These are phyloP conservation scores for Pseudogymnoascus sp. DNA, from an alignment of 2,329 filamentous ascomycete genomes.

Conservation along the genomic window DNA sequence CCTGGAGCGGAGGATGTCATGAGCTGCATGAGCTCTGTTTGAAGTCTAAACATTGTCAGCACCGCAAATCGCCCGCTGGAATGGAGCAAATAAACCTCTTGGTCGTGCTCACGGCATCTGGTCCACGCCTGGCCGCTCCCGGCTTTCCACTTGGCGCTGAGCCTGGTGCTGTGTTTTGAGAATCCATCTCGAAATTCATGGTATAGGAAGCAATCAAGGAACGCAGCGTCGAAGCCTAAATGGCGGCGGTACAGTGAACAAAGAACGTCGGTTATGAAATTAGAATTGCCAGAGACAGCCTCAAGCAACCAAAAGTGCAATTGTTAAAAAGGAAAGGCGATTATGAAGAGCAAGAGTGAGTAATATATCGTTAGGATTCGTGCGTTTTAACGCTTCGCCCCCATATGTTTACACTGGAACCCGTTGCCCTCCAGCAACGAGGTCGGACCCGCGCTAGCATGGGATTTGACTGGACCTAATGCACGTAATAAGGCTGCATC, in stretches of 20 bases:
- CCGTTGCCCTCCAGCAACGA: background rate
- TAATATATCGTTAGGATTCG: conserved; percentile 6
- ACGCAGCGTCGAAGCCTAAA: background rate
- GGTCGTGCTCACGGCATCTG: conserved; percentile 66
- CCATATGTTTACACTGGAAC: conserved; percentile 3
- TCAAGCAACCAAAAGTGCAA: background rate
- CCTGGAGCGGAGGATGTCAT: conserved; percentile 94
- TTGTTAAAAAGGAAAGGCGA: background rate
- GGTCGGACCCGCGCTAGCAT: background rate
- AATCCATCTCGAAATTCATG: conserved; percentile 45
- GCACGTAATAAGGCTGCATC: conserved; percentile 19
- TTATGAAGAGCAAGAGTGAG: conserved; percentile 1
- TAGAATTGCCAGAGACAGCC: background rate
- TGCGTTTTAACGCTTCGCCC: background rate
- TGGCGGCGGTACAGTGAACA: background rate
- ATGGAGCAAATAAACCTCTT: conserved; percentile 53
- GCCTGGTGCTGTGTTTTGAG: conserved; percentile 61
- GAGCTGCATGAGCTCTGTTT: conserved; percentile 96
- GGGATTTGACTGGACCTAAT: background rate
- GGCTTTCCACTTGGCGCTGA: conserved; percentile 48
- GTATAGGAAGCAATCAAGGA: background rate
- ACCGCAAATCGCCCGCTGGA: background rate
- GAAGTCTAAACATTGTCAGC: conserved; percentile 53
- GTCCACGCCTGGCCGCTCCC: conserved; percentile 46
- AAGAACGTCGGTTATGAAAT: background rate